phyloP scores from a whole-genome alignment of 345 rosid species.

The Adansonia digitata region DNA sequence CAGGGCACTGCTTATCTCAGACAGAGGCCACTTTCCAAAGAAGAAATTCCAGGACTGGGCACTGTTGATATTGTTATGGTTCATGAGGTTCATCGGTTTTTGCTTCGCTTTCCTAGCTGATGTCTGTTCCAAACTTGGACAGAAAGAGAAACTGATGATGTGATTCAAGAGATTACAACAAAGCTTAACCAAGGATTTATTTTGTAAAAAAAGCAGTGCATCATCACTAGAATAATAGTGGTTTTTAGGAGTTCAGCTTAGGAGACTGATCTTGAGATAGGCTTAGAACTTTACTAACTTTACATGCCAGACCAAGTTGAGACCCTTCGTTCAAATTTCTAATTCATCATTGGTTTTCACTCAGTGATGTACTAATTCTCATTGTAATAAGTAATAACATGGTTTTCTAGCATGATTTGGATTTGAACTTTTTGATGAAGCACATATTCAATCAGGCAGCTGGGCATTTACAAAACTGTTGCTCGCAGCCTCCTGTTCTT shows the following conservation, averaged over 20 bases:
- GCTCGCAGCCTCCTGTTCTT: no score
- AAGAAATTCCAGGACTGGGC: conserved; percentile 33
- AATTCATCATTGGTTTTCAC: background rate
- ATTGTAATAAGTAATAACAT: background rate
- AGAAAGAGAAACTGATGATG: conserved; percentile 10
- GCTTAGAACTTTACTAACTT: background rate
- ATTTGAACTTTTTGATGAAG: no score
- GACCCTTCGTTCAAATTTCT: no score
- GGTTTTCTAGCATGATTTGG: background rate
- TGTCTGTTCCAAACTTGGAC: conserved; percentile 40
- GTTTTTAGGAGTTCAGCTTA: background rate
- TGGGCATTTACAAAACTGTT: no score
- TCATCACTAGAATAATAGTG: background rate
- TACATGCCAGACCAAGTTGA: background rate
- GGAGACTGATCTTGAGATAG: background rate
- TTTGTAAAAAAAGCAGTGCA: background rate
- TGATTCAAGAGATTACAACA: background rate
- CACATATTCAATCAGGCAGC: background rate
- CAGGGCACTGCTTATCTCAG: conserved; percentile 51
- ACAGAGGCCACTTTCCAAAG: conserved; percentile 43
- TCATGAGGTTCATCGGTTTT: conserved; percentile 31
- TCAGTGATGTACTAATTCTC: background rate
- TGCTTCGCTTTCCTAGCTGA: conserved; percentile 39
- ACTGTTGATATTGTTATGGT: conserved; percentile 23
- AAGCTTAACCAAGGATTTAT: background rate